These are phyloP conservation scores for Tuber aestivum DNA, from an alignment of 495 filamentous ascomycete species.

Conservation along the genomic window DNA sequence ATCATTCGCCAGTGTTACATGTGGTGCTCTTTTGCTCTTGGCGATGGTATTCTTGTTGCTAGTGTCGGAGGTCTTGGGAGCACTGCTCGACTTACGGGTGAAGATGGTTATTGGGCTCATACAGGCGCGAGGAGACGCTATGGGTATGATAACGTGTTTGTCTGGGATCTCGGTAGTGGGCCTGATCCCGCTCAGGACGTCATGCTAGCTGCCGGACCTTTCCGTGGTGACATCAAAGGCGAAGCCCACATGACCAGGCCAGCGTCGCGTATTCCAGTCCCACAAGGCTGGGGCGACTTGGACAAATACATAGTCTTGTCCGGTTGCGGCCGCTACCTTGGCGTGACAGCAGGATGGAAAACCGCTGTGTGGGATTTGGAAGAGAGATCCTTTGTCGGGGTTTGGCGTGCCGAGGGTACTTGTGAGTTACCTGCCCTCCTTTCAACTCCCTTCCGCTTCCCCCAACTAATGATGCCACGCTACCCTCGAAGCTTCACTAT, in stretches of 20 bases:
- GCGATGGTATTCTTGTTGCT: constrained; percentile 30
- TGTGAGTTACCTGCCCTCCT: constrained; percentile 9
- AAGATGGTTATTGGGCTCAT: constrained; percentile 14
- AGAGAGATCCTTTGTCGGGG: constrained; percentile 32
- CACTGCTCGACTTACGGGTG: constrained; percentile 9
- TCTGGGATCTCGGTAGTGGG: constrained; percentile 31
- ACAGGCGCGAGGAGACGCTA: constrained; percentile 21
- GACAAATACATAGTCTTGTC: constrained; percentile 32
- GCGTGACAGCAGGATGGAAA: constrained; percentile 32
- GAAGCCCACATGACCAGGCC: constrained; percentile 18
- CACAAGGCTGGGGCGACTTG: constrained; percentile 30
- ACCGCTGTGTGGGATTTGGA: constrained; percentile 37
- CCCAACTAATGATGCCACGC: constrained; percentile 12
- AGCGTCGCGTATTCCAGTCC: constrained; percentile 22
- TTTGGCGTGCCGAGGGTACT: constrained; percentile 29
- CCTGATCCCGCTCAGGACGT: constrained; percentile 7
- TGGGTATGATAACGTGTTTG: constrained; percentile 34
- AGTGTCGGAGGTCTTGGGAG: constrained; percentile 27
- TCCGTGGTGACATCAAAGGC: constrained; percentile 23
- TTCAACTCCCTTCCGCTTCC: neutral
- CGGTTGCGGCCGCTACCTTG: constrained; percentile 27
- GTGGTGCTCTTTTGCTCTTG: constrained; percentile 38
- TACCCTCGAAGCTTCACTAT: constrained; percentile 23
- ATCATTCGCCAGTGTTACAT: constrained; percentile 29
- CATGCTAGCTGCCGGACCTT: constrained; percentile 8